Evolutionary conservation across 1,139 yeast species (phyloP).

Genomic region (Sugiyamaella neomexicana): DNA sequence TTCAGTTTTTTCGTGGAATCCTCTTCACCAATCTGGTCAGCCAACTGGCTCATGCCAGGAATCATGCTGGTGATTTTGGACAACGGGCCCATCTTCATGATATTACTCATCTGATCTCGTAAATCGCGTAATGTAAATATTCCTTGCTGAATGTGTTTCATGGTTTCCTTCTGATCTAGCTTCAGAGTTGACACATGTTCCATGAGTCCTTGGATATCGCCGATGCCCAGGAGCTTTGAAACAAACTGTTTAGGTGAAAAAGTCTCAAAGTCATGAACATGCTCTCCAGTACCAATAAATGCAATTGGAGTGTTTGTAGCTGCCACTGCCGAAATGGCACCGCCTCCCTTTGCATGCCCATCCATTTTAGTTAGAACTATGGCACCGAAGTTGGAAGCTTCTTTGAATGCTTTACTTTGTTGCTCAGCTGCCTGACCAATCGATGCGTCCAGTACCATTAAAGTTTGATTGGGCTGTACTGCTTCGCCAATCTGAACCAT

Average conservation of each 20-base stretch:
- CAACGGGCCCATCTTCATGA: constrained; percentile 94
- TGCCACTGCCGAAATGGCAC: constrained; percentile 98
- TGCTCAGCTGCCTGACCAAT: constrained; percentile 98
- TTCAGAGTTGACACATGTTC: constrained; percentile 90
- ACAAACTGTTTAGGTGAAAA: constrained; percentile 89
- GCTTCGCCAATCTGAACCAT: constrained; percentile 91
- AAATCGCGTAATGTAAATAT: constrained; percentile 89
- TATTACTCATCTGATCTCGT: constrained; percentile 92
- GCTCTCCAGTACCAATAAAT: constrained; percentile 98
- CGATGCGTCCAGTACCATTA: constrained; percentile 96
- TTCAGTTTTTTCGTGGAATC: constrained; percentile 81
- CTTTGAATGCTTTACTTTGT: constrained; percentile 93
- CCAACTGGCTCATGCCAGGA: constrained; percentile 81
- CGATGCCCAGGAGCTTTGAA: constrained; percentile 88
- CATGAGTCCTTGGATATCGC: constrained; percentile 90
- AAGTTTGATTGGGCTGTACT: constrained; percentile 87
- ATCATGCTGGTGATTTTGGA: constrained; percentile 94
- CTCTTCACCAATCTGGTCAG: constrained; percentile 81
- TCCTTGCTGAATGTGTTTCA: constrained; percentile 93
- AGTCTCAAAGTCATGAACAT: constrained; percentile 86
- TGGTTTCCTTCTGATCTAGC: constrained; percentile 87
- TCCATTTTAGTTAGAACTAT: constrained; percentile 95
- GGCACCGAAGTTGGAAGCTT: constrained; percentile 89
- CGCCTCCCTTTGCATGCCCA: constrained; percentile 99
- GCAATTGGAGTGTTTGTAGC: constrained; percentile 96